Evolutionary conservation across 306 rosid species (phyloP), one percentile per base, ranked within the genome.

Genomic region (Corylus avellana): DNA sequence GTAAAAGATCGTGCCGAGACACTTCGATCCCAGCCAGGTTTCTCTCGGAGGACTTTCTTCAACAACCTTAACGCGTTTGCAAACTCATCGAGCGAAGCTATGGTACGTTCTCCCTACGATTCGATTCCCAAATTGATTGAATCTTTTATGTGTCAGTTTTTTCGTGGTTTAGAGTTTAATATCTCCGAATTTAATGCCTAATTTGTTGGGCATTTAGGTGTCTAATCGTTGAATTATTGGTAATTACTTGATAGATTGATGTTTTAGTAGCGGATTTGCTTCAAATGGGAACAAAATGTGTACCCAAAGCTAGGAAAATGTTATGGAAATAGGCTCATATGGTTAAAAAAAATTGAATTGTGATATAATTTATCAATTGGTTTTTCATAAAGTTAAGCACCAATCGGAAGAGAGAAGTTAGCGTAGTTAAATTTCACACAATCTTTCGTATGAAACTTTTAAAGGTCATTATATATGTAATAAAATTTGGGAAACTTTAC

Each of bases 51-150:
- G 53, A 25, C 14, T 56, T 17, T 27, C 25, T 16, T 62, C 55
- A 3, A 16, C 57, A 39, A 20, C n/a, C 70, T 46, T 57, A 22
- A 59, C 78, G 78, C 70, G 16, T 73, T 54, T 46, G 49, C 64
- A 35, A 50, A 58, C 16, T 11, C 67, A 55, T 5, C 37, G 49
- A 55, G 55, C 42, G 7, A 11, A 68, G 14, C 67, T 17, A 68
- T 77, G 75, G 81, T 77, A 70, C 54, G 53, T 16, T 56, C 6
- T 9, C 27, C 39, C 2, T 5, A 16, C n/a, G 50, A 54, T 20
- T 29, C 16, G 29, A 0, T 67, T 63, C 3, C 20, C 67, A 11
- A 13, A 63, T 12, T 63, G 32, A 27, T 32, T 63, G 18, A 18
- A 1, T 75, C 18, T 66, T 12, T 47, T 16, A 62, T 25, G 13